Base-by-base conservation (phyloP, 139 green algal genomes). In the Medakamo hakoo region DNA sequence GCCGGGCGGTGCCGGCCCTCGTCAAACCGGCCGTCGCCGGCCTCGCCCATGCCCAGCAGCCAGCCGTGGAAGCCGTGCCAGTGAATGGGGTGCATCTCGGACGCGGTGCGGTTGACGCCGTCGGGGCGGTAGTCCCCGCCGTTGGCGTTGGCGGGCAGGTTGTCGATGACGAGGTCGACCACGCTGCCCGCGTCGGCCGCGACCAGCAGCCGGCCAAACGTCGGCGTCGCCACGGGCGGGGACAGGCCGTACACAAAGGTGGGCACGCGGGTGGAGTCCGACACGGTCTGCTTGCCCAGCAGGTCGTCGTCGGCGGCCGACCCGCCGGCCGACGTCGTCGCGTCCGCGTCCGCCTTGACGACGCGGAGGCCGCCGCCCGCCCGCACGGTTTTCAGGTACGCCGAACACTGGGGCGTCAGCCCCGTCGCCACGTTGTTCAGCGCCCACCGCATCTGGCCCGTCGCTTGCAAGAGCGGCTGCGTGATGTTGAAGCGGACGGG, bases 1-100 rank as follows among this genome's bases (percentile, higher is more conserved):
- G 20, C 24, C 0, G 40, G 5, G 49, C 32, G 21, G 3, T 25
- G 2, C 1, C n/a, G n/a, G 21, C 61, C 60, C 20, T 58, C 31
- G 31, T 78, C 71, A 60, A 69, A 85, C 0, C 30, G 30, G 9
- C 76, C 78, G 26, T 31, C n/a, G n/a, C n/a, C n/a, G n/a, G n/a
- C n/a, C n/a, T n/a, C 18, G 0, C 76, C 76, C 3, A n/a, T 65
- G 30, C 49, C 75, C 21, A 84, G 59, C 48, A 83, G 64, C 78
- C 76, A 87, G 63, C 86, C 82, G 57, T 74, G 65, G 72, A 82
- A 71, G 26, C 84, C 83, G 61, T 90, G 83, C 58, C 87, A 25
- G 71, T 90, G 83, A 63, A 88, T 84, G 31, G 79, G 72, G 65
- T 90, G 83, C 71, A 84, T 74, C 72, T 80, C 71, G 28, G 27